These are phyloP conservation scores for Vigna unguiculata DNA, from an alignment of 306 rosid genomes.

Conservation along the genomic window DNA sequence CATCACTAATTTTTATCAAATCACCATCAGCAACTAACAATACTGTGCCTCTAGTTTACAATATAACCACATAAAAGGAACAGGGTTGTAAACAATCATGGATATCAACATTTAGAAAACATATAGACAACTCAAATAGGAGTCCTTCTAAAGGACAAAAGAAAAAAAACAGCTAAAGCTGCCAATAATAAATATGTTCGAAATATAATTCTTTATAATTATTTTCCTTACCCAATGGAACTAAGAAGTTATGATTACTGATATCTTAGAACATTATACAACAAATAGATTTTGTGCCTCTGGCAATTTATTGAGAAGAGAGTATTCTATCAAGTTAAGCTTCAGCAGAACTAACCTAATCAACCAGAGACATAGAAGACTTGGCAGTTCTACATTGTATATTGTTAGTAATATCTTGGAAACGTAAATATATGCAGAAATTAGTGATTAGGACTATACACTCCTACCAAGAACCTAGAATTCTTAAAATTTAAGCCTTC, in stretches of 20 bases:
- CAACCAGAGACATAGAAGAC: slow-evolving; percentile 68
- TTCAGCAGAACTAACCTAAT: slow-evolving; percentile 71
- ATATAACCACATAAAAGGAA: background rate
- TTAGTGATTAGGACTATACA: background rate
- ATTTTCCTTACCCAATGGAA: background rate
- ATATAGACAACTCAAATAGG: background rate
- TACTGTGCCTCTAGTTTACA: background rate
- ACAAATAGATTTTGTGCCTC: background rate
- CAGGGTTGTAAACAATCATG: too few relatives aligned
- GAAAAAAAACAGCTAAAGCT: background rate
- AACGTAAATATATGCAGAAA: background rate
- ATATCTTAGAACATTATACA: background rate
- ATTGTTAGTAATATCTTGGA: background rate
- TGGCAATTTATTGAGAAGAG: slow-evolving; percentile 53
- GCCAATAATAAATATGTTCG: background rate
- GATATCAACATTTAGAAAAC: background rate
- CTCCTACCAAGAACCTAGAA: background rate
- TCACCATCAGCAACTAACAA: background rate
- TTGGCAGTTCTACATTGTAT: slow-evolving; percentile 74
- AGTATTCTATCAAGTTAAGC: slow-evolving; percentile 78
- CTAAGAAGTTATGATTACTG: background rate
- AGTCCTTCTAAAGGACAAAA: background rate
- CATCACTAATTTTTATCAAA: background rate
- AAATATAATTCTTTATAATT: background rate
- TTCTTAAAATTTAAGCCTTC: background rate